Evolutionary conservation across 108 stramenopile species (phyloP), one percentile per base, ranked within the genome.

Genomic region (Craspedostauros australis): DNA sequence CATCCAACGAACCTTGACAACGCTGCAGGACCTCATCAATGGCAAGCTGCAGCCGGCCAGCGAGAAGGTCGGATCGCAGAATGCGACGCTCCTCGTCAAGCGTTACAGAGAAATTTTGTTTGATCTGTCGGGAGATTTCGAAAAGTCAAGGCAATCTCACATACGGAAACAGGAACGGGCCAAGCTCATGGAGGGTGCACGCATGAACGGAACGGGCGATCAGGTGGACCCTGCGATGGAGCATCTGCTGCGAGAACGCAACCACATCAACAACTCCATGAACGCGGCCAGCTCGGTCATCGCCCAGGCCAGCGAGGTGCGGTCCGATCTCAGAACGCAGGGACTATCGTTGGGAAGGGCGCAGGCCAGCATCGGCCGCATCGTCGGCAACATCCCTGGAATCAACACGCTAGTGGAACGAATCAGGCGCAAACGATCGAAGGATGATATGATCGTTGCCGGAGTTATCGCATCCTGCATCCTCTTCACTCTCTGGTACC

Each of bases 381-480:
- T 92, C 37, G 77, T 78, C 39, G 55, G 60, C 12, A 84, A 88
- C 62, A 77, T 92, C 29, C 91, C 91, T 15, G 86, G 86, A 25
- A 50, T 92, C 30, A 92, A 92, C 53, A 54, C 58, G 15, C 45
- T 92, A 61, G 77, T 92, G 42, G 86, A 86, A 5, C 60, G 61
- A 46, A 92, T 92, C 49, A 58, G 68, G 37, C 67, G 78, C 46
- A 82, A 77, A 65, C 66, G 82, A 62, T 72, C 75, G 23, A 59
- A 67, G 48, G 91, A 92, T 67, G 86, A 92, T 62, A 76, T 54
- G 71, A 73, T 92, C 68, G 70, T 92, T 6, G 72, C 82, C 30
- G 91, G 82, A 11, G 84, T 88, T 14, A 86, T 92, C 53, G 82
- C 91, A n/a, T 72, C 67, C 21, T 92, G 91, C 54, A 79, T 88